phyloP scores from a whole-genome alignment of 2,329 filamentous ascomycete species.

The Hypoxylon sp. region DNA sequence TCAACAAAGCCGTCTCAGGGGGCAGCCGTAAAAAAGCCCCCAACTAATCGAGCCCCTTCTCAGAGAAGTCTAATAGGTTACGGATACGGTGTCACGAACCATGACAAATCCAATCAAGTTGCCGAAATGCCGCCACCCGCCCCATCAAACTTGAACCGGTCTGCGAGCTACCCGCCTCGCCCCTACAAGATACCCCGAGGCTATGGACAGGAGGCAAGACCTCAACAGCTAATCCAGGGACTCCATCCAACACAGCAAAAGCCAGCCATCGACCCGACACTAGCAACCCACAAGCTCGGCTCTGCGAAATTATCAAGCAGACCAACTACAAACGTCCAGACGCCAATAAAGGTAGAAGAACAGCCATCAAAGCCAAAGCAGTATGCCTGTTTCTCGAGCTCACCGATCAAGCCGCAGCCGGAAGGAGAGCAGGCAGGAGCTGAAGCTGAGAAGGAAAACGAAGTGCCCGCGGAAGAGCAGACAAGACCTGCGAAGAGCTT shows the following conservation, averaged over 20 bases:
- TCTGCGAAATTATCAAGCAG: slow-evolving; percentile 55
- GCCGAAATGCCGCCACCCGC: slow-evolving; percentile 11
- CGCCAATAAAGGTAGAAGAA: slow-evolving; percentile 45
- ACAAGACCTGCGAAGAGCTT: slow-evolving; percentile 62
- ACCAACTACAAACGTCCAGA: slow-evolving; percentile 48
- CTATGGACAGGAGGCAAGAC: slow-evolving; percentile 36
- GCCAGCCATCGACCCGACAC: slow-evolving; percentile 52
- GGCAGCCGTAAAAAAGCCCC: slow-evolving; percentile 39
- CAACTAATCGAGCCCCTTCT: slow-evolving; percentile 46
- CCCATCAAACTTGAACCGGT: slow-evolving; percentile 16
- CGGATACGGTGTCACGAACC: slow-evolving; percentile 52
- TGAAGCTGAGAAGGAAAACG: slow-evolving; percentile 49
- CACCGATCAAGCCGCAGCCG: slow-evolving; percentile 57
- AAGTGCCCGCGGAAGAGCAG: slow-evolving; percentile 53
- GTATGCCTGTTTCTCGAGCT: slow-evolving; percentile 73
- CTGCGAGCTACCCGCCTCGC: slow-evolving; percentile 28
- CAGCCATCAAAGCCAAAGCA: slow-evolving; percentile 57
- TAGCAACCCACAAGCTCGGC: slow-evolving; percentile 60
- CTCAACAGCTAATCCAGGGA: slow-evolving; percentile 24
- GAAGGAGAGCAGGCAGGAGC: slow-evolving; percentile 34
- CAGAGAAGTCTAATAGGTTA: slow-evolving; percentile 54
- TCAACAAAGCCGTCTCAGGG: slow-evolving; percentile 46
- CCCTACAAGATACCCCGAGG: slow-evolving; percentile 47
- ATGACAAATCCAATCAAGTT: slow-evolving; percentile 51
- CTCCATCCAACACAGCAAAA: slow-evolving; percentile 28